phyloP scores from a whole-genome alignment of 495 filamentous ascomycete species.

The Friedmanniomyces endolithicus region DNA sequence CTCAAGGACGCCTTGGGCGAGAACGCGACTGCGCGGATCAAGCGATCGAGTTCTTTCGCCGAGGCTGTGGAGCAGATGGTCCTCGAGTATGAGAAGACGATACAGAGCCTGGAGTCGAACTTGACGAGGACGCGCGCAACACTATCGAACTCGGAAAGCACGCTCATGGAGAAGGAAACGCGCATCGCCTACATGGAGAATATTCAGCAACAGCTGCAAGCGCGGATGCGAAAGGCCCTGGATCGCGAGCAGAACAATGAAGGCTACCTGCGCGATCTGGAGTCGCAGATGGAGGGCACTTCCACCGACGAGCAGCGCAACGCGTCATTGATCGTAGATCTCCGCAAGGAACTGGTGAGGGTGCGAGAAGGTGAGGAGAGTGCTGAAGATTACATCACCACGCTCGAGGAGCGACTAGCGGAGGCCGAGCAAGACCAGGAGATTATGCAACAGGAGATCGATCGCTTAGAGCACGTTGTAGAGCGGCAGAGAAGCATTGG shows the following conservation, averaged over 20 bases:
- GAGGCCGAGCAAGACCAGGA: conserved; percentile 95
- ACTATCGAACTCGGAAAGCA: conserved; percentile 71
- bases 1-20: conserved; percentile 50
- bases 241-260: conserved; percentile 86
- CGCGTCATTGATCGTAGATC: conserved; percentile 64
- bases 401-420: conserved; percentile 86
- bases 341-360: conserved; percentile 84
- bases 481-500: conserved; percentile 91
- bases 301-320: conserved; percentile 90
- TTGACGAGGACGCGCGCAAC: conserved; percentile 80
- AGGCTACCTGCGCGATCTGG: conserved; percentile 80
- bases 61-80: conserved; percentile 93
- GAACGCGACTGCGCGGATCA: conserved; percentile 75
- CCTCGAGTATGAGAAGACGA: conserved; percentile 96
- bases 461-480: conserved; percentile 85
- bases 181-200: conserved; percentile 86
- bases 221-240: conserved; percentile 73
- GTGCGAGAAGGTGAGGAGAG: conserved; percentile 79
- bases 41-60: conserved; percentile 88
- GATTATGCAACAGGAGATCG: conserved; percentile 90
- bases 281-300: conserved; percentile 76
- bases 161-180: conserved; percentile 81
- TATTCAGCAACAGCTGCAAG: conserved; percentile 76
- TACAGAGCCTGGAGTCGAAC: conserved; percentile 82
- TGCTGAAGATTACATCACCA: conserved; percentile 93